Conservation (phyloP, 192 early-diverging fungal genomes). For the Coemansia sp. region DNA sequence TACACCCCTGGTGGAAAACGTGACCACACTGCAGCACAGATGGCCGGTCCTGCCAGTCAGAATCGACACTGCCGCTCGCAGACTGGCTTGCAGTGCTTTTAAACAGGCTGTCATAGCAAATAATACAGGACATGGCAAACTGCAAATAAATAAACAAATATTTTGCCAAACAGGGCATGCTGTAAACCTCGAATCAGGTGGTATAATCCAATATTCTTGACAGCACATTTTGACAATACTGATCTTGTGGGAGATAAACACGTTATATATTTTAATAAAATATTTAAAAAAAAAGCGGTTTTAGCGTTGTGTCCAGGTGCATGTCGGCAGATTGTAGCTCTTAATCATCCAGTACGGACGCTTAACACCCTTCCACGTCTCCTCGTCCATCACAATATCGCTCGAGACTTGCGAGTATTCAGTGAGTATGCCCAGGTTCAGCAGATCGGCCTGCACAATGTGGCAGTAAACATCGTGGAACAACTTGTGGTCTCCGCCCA, state of each 20-base stretch:
- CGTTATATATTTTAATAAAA: not conserved
- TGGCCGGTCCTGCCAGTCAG: conserved; percentile 29
- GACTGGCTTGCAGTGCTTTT: not conserved
- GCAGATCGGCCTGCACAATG: conserved; percentile 79
- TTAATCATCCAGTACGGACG: conserved; percentile 61
- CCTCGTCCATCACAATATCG: conserved; percentile 73
- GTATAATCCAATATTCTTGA: not conserved
- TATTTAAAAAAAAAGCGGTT: not conserved
- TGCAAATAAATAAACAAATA: conserved; percentile 2
- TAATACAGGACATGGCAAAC: conserved; percentile 42
- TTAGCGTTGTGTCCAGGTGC: conserved; percentile 25
- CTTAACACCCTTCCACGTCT: conserved; percentile 86
- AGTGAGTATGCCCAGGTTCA: conserved; percentile 73
- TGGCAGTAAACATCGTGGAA: conserved; percentile 95
- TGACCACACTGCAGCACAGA: conserved; percentile 42
- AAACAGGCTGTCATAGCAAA: conserved; percentile 46
- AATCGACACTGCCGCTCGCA: not conserved
- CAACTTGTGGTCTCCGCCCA: conserved; percentile 89
- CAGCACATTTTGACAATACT: not conserved
- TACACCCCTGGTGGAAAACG: conserved; percentile 48
- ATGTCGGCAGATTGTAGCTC: conserved; percentile 51
- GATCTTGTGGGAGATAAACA: not conserved
- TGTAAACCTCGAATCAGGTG: not conserved
- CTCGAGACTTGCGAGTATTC: conserved; percentile 73
- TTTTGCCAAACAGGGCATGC: not conserved